A percentile compares a stretch with the other conserved stretches of the same genome.
Evolutionary conservation across 305 asterid species (phyloP).

Genomic region (Fraxinus ornus): DNA sequence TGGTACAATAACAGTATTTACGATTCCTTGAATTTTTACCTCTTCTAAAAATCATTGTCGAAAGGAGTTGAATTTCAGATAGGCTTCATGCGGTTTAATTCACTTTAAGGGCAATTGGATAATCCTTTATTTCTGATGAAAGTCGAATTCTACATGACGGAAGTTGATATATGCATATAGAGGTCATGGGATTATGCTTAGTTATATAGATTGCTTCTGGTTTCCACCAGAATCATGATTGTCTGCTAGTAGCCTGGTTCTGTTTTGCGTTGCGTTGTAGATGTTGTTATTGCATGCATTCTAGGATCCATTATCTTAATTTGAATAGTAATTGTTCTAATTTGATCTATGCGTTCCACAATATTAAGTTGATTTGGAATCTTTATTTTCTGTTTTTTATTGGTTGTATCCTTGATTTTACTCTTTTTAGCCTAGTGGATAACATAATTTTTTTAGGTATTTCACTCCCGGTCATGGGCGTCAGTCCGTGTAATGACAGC

Average conservation of each 20-base stretch:
- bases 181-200: background rate
- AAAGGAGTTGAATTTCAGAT: background rate
- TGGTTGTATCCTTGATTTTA: background rate
- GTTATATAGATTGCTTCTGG: background rate
- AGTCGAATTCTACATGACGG: background rate
- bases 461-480: constrained; percentile 70
- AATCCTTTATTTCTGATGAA: background rate
- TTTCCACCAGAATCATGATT: constrained; percentile 12
- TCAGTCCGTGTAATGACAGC: constrained; percentile 71
- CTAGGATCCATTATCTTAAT: constrained; percentile 11
- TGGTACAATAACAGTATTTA: constrained; percentile 10
- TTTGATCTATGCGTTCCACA: background rate
- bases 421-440: constrained; percentile 24
- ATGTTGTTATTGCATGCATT: constrained; percentile 9
- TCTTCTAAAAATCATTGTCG: constrained; percentile 10
- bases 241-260: background rate
- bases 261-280: constrained; percentile 1
- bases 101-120: background rate
- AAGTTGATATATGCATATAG: background rate
- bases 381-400: constrained; percentile 13
- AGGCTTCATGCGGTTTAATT: background rate
- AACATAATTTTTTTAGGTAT: constrained; percentile 49
- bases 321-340: constrained; percentile 9
- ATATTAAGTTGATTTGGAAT: constrained; percentile 17
- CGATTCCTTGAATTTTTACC: constrained; percentile 7